A percentile compares a stretch with the other conserved stretches of the same genome.
Evolutionary conservation across 192 early-diverging fungal genomes (phyloP).

Genomic region (Jimgerdemannia flammicorona): DNA sequence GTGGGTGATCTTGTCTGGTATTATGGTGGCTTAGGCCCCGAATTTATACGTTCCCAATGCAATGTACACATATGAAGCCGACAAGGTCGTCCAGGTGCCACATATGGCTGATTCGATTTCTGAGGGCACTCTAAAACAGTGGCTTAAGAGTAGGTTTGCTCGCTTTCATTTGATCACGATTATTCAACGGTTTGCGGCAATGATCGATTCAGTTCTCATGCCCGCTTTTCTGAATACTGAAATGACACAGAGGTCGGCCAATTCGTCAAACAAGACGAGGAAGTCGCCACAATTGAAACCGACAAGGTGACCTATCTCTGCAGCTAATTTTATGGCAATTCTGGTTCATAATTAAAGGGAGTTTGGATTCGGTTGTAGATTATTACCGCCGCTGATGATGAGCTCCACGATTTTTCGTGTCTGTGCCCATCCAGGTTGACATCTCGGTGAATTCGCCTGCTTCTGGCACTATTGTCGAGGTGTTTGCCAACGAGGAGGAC

Average conservation of each 20-base stretch:
- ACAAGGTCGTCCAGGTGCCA: constrained; percentile 89
- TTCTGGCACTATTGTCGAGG: constrained; percentile 81
- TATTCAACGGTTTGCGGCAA: not conserved
- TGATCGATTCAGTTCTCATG: not conserved
- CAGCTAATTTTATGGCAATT: not conserved
- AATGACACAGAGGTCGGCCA: constrained; percentile 82
- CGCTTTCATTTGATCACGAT: not conserved
- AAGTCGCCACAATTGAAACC: constrained; percentile 96
- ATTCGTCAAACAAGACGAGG: constrained; percentile 91
- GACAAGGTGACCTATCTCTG: constrained; percentile 72
- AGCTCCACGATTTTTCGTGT: constrained; percentile 5
- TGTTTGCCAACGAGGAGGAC: constrained; percentile 83
- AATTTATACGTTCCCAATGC: not conserved
- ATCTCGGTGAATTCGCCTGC: constrained; percentile 97
- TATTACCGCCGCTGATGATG: constrained; percentile 1
- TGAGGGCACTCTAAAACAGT: constrained; percentile 94
- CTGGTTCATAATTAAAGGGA: not conserved
- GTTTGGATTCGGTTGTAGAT: constrained; percentile 1
- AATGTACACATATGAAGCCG: constrained; percentile 39
- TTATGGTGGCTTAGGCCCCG: not conserved
- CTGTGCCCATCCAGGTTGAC: constrained; percentile 69
- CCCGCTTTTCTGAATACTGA: constrained; percentile 5
- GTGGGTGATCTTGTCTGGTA: not conserved
- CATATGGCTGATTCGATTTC: constrained; percentile 98
- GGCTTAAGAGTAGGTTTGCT: constrained; percentile 83